Evolutionary conservation across 2,329 filamentous ascomycete species (phyloP).

Genomic region (Leptographium lundbergii): DNA sequence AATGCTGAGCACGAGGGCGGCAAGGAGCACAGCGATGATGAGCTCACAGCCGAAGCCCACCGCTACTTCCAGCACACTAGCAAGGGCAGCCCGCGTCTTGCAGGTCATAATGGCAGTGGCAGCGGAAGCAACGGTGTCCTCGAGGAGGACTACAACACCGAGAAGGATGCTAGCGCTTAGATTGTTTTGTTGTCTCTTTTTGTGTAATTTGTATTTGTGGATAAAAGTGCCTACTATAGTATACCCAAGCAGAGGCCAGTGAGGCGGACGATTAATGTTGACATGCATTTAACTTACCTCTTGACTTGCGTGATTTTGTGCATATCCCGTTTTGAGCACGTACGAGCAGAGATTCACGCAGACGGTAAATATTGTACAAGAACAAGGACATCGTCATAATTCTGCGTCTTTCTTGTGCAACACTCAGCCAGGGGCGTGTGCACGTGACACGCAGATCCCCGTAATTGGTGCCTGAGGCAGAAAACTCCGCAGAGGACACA

Average conservation of each 20-base stretch:
- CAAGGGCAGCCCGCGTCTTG: constrained; percentile 9
- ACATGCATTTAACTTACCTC: too few relatives aligned
- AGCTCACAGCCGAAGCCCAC: constrained; percentile 40
- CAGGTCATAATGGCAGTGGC: constrained; percentile 3
- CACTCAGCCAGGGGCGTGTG: too few relatives aligned
- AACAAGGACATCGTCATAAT: too few relatives aligned
- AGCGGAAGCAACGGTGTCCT: constrained; percentile 3
- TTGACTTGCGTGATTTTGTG: too few relatives aligned
- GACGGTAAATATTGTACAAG: too few relatives aligned
- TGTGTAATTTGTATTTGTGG: neutral
- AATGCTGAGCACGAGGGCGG: constrained; percentile 34
- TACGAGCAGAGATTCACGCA: too few relatives aligned
- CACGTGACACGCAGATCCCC: neutral
- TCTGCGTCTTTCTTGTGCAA: too few relatives aligned
- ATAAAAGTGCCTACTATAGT: too few relatives aligned
- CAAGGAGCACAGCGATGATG: constrained; percentile 28
- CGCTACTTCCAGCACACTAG: constrained; percentile 35
- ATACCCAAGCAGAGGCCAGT: too few relatives aligned
- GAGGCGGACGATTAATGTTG: too few relatives aligned
- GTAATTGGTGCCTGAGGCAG: neutral
- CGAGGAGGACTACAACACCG: constrained; percentile 2
- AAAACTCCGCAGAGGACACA: constrained; percentile 5
- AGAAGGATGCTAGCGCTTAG: neutral
- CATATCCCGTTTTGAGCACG: too few relatives aligned
- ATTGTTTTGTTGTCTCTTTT: neutral